Percentiles rank a stretch among this genome's conserved stretches.
phyloP scores from a whole-genome alignment of 106 monocot species.

The Dendrobium chrysotoxum region DNA sequence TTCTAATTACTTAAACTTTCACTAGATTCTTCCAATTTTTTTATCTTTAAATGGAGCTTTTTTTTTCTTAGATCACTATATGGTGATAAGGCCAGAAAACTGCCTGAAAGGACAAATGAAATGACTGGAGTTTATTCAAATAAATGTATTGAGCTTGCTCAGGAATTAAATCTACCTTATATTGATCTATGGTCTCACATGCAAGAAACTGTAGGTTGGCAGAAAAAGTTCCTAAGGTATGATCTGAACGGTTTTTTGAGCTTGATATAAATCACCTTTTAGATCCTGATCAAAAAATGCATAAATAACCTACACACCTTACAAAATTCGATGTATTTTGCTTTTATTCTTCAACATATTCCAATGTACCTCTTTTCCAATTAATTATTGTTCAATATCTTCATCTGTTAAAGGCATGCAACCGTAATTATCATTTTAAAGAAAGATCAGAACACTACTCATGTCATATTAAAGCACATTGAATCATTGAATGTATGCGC shows the following conservation, averaged over 20 bases:
- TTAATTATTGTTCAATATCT: too few relatives aligned
- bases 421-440: too few relatives aligned
- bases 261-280: background rate
- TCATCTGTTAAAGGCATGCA: too few relatives aligned
- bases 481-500: too few relatives aligned
- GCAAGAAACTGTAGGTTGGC: constrained; percentile 79
- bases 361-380: too few relatives aligned
- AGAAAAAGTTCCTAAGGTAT: constrained; percentile 74
- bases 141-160: constrained; percentile 58
- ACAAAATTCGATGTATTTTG: too few relatives aligned
- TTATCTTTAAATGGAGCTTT: background rate
- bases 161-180: constrained; percentile 55
- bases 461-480: too few relatives aligned
- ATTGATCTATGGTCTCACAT: constrained; percentile 75
- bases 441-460: too few relatives aligned
- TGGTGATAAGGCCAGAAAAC: constrained; percentile 71
- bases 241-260: background rate
- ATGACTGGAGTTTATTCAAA: constrained; percentile 69
- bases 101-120: constrained; percentile 90
- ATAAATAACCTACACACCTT: too few relatives aligned
- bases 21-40: background rate
- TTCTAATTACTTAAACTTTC: background rate
- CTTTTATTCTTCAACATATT: too few relatives aligned
- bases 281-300: too few relatives aligned
- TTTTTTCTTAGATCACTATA: constrained; percentile 45